Conservation (phyloP, 169 alveolate species). For the Hammondia hammondi region DNA sequence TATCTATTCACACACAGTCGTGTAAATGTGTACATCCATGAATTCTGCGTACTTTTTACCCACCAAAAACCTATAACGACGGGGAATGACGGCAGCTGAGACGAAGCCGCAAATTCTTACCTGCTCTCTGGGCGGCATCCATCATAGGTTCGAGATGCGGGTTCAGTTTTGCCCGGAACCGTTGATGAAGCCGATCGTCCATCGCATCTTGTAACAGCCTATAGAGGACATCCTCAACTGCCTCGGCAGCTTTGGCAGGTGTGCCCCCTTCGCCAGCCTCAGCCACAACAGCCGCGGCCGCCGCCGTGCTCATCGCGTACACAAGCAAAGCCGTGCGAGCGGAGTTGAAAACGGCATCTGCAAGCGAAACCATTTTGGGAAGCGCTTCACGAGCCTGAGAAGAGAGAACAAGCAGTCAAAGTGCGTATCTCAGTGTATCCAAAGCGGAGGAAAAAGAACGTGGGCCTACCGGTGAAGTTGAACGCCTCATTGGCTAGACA, state of each 20-base stretch:
- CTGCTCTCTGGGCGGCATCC: conserved; percentile 14
- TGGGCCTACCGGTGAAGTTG: no score
- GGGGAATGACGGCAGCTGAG: neutral
- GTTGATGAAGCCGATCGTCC: conserved; percentile 43
- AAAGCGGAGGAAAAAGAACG: no score
- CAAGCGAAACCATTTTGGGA: neutral
- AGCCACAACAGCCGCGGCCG: neutral
- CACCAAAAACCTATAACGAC: neutral
- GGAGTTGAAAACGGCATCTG: conserved; percentile 5
- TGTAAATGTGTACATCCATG: no score
- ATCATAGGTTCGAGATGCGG: conserved; percentile 40
- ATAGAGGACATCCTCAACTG: neutral
- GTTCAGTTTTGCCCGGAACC: neutral
- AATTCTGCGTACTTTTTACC: no score
- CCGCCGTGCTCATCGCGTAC: neutral
- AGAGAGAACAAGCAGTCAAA: neutral
- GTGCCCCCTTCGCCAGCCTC: neutral
- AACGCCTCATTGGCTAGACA: no score
- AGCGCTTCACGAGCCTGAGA: neutral
- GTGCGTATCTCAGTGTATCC: no score
- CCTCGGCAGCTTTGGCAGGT: neutral
- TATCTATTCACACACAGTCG: no score
- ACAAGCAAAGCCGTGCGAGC: neutral
- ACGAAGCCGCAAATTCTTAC: neutral
- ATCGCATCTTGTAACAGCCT: neutral